phyloP scores from a whole-genome alignment of 2,329 filamentous ascomycete species.

The Alternaria sp. region DNA sequence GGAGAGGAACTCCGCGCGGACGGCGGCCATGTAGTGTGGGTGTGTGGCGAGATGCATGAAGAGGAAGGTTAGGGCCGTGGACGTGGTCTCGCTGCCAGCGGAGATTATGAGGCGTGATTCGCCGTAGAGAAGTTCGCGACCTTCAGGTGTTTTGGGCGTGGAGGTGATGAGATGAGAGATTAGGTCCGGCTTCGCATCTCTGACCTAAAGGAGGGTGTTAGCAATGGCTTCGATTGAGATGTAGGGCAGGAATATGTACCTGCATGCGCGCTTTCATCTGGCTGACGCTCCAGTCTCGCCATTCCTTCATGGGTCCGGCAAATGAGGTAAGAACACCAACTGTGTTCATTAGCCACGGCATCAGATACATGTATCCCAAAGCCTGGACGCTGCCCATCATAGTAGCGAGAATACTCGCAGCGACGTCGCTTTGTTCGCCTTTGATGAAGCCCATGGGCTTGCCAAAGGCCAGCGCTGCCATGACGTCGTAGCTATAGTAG shows the following conservation, averaged over 20 bases:
- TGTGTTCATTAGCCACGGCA: constrained; percentile 39
- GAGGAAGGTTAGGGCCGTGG: constrained; percentile 59
- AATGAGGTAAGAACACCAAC: constrained; percentile 24
- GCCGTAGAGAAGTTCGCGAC: constrained; percentile 30
- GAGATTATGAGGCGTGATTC: constrained; percentile 42
- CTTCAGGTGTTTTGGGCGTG: constrained; percentile 19
- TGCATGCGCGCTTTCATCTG: constrained; percentile 32
- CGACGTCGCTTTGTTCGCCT: constrained; percentile 38
- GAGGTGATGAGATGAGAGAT: constrained; percentile 31
- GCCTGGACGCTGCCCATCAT: constrained; percentile 37
- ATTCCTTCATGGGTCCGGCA: constrained; percentile 34
- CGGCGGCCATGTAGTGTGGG: constrained; percentile 18
- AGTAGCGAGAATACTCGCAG: constrained; percentile 34
- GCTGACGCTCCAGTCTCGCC: constrained; percentile 31
- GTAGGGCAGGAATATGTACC: constrained; percentile 5
- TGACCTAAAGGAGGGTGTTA: constrained; percentile 10
- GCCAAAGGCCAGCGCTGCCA: constrained; percentile 55
- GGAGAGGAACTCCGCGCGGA: constrained; percentile 29
- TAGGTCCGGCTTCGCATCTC: constrained; percentile 28
- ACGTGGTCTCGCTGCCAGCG: constrained; percentile 56
- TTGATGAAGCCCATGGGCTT: constrained; percentile 50
- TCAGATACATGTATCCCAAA: constrained; percentile 33
- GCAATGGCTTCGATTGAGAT: background rate
- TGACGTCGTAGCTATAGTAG: constrained; percentile 55
- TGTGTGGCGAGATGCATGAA: constrained; percentile 46